Evolutionary conservation across 169 alveolate species (phyloP).

Genomic region (Eimeria necatrix): DNA sequence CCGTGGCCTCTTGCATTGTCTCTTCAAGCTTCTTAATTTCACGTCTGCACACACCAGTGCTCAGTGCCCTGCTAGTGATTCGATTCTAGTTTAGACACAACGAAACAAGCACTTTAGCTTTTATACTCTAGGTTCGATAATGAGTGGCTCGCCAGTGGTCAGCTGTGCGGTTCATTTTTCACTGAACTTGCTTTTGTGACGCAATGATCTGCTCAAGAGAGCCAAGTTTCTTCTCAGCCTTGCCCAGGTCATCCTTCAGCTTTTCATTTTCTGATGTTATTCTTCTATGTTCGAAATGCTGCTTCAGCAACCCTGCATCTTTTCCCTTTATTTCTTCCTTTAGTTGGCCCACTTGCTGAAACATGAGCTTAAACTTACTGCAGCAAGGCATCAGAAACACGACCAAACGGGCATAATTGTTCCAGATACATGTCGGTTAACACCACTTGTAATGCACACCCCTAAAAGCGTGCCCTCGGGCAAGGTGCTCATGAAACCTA

Average conservation of each 20-base stretch:
- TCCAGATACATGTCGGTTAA: no score
- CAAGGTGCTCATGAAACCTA: no score
- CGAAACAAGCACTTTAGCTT: no score
- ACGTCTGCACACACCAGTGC: conserved; percentile 72
- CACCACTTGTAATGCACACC: no score
- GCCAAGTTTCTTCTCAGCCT: conserved; percentile 84
- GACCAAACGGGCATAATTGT: no score
- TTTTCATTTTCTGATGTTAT: conserved; percentile 88
- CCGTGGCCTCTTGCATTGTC: conserved; percentile 93
- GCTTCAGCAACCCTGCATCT: conserved; percentile 89
- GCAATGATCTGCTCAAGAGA: conserved; percentile 83
- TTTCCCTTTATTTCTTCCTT: conserved; percentile 94
- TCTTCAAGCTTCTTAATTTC: conserved; percentile 93
- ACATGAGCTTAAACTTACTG: conserved; percentile 92
- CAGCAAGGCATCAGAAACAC: background rate
- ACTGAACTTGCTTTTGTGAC: conserved; percentile 77
- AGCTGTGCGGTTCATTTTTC: background rate
- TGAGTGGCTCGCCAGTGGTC: background rate
- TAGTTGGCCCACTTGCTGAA: conserved; percentile 93
- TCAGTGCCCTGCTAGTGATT: no score
- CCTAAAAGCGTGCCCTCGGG: no score
- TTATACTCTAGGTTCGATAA: no score
- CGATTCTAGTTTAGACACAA: no score
- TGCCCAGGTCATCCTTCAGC: conserved; percentile 87
- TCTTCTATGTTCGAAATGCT: conserved; percentile 89